Evolutionary conservation across 2,329 filamentous ascomycete genomes (phyloP).

Genomic region (Curvularia spicifera): DNA sequence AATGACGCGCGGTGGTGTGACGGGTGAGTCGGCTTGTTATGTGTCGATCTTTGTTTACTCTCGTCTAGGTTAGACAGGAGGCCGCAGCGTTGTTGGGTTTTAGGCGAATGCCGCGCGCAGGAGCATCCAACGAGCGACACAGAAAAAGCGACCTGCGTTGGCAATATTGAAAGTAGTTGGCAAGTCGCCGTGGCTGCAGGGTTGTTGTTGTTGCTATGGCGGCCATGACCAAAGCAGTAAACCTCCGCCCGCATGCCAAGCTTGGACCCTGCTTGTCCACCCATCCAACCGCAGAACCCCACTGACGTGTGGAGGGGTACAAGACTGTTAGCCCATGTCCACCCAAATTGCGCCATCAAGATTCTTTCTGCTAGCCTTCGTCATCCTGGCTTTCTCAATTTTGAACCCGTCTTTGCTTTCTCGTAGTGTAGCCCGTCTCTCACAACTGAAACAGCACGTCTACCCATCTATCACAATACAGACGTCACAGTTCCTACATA

Average conservation of each 20-base stretch:
- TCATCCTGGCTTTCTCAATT: constrained; percentile 44
- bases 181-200: constrained; percentile 1
- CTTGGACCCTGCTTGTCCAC: constrained; percentile 13
- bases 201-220: constrained; percentile 28
- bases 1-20: constrained; percentile 5
- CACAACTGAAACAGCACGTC: constrained; percentile 41
- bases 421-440: constrained; percentile 37
- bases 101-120: neutral
- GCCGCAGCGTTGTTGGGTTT: neutral
- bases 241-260: constrained; percentile 31
- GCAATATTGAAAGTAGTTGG: constrained; percentile 3
- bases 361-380: constrained; percentile 40
- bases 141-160: neutral
- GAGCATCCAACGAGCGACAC: neutral
- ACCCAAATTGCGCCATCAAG: constrained; percentile 34
- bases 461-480: constrained; percentile 35
- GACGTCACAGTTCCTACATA: constrained; percentile 16
- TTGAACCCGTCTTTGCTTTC: constrained; percentile 37
- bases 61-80: neutral
- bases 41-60: constrained; percentile 38
- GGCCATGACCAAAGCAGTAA: constrained; percentile 24
- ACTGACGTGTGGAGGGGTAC: constrained; percentile 22
- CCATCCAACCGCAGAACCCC: constrained; percentile 22
- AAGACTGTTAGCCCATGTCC: constrained; percentile 33
- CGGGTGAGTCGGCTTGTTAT: constrained; percentile 12